Conservation (phyloP, 1,284 basidiomycete species). For the Trichosporon faecale region DNA sequence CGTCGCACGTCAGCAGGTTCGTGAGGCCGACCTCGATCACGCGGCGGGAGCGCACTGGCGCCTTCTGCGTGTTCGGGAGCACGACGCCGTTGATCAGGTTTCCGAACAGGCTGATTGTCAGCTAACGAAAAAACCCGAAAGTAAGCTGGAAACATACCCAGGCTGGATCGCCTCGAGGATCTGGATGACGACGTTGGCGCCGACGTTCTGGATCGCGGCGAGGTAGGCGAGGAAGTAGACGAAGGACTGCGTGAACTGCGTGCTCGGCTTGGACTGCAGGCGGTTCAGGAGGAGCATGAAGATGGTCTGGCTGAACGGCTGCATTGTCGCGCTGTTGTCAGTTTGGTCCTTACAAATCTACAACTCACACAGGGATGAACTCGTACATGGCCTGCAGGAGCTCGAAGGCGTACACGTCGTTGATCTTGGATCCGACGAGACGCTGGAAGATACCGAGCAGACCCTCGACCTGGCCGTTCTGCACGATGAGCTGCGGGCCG, state of each 20-base stretch:
- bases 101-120: constrained; percentile 66
- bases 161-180: constrained; percentile 81
- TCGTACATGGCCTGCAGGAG: constrained; percentile 75
- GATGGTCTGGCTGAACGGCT: constrained; percentile 71
- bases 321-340: constrained; percentile 60
- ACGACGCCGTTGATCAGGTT: constrained; percentile 78
- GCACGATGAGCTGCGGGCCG: constrained; percentile 68
- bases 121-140: background rate
- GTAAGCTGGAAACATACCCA: constrained; percentile 59
- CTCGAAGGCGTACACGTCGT: constrained; percentile 90
- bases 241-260: constrained; percentile 81
- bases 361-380: constrained; percentile 67
- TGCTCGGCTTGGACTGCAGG: constrained; percentile 84
- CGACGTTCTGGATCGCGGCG: constrained; percentile 70
- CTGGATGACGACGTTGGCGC: constrained; percentile 73
- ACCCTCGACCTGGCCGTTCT: constrained; percentile 68
- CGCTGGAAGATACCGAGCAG: constrained; percentile 91
- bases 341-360: background rate
- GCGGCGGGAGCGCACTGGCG: constrained; percentile 77
- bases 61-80: constrained; percentile 71
- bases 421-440: constrained; percentile 79
- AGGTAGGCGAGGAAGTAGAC: constrained; percentile 72
- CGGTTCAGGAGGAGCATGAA: constrained; percentile 78
- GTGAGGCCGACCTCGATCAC: constrained; percentile 79
- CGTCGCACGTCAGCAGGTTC: constrained; percentile 68